Base-by-base conservation (phyloP, 495 filamentous ascomycete genomes). In the Penicillium steckii region DNA sequence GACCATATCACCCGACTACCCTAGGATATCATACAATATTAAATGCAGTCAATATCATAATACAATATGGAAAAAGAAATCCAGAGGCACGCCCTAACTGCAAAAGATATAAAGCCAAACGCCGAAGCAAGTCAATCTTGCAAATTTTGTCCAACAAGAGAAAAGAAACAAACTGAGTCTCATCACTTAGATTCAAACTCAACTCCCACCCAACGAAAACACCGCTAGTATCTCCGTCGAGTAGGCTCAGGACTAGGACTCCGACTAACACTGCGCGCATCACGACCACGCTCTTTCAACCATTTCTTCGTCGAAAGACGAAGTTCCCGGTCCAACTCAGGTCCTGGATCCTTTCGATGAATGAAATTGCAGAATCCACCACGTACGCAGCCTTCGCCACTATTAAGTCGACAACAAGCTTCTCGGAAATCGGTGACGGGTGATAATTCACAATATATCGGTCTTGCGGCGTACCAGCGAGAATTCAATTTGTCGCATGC, bases 281-380 rank as follows among this genome's bases (percentile, higher is more conserved):
- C 91, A 50, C 91, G 80, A 22, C 91, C 90, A 26, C 91, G 79
- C 67, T 82, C 80, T 78, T 88, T 87, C 64, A 97, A 71, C 95
- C 93, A 97, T 81, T 97, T 97, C 83, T 95, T 95, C 57, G 91
- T 96, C 44, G 80, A 79, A 24, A 97, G 76, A 54, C 89, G 84
- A 59, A 98, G 67, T 62, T 97, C 95, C 37, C 90, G 73, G 21
- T 98, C 95, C 50, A 98, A 73, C 70, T 96, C 94, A 19, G 85
- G 75, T 56, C 80, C 81, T 4, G 94, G 93, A 66, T 97, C 92
- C 78, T 97, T 97, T 49, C 94, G 82, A 63, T 98, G 94, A 50
- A 98, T 98, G 71, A 98, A 98, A 67, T 98, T 98, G 80, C 94
- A 98, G 75, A 97, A 97, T 2, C 94, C 94, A 33, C 91, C 95